Percentiles rank a stretch among this genome's conserved stretches.
These are phyloP conservation scores for Peronospora destructor DNA, from an alignment of 352 stramenopile genomes.

Conservation along the genomic window DNA sequence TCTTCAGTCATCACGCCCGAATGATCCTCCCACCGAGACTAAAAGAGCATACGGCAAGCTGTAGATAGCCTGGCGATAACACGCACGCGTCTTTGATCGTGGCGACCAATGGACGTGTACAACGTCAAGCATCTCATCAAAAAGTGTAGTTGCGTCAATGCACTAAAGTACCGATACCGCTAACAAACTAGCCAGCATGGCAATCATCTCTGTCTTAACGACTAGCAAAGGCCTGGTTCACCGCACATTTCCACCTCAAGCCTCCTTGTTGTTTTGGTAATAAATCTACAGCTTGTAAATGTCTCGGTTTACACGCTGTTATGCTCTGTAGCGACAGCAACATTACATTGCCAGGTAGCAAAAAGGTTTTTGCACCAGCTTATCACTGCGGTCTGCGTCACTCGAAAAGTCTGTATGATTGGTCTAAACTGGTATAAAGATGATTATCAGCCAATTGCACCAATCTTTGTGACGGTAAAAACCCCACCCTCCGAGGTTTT, in stretches of 20 bases:
- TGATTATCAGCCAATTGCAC: not conserved
- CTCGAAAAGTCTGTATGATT: not conserved
- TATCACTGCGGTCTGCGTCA: conserved; percentile 3
- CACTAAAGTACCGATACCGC: too few relatives aligned
- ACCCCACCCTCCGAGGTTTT: conserved; percentile 20
- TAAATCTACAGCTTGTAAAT: not conserved
- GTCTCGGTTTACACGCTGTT: not conserved
- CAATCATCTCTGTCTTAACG: conserved; percentile 6
- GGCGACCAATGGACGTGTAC: not conserved
- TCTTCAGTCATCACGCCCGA: not conserved
- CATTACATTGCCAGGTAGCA: not conserved
- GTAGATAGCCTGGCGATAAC: not conserved
- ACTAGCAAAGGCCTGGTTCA: conserved; percentile 1
- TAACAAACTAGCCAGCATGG: conserved; percentile 1
- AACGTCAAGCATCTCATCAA: not conserved
- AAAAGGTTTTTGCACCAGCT: not conserved
- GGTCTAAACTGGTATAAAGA: not conserved
- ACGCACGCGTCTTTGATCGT: not conserved
- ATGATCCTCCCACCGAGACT: not conserved
- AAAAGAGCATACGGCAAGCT: not conserved
- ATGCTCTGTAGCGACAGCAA: not conserved
- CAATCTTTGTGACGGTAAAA: conserved; percentile 10
- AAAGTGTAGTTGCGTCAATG: not conserved
- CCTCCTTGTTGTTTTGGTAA: not conserved
- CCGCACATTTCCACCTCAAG: too few relatives aligned